Base-by-base conservation (phyloP, 768 basidiomycete genomes). In the Coprinopsis sp. region DNA sequence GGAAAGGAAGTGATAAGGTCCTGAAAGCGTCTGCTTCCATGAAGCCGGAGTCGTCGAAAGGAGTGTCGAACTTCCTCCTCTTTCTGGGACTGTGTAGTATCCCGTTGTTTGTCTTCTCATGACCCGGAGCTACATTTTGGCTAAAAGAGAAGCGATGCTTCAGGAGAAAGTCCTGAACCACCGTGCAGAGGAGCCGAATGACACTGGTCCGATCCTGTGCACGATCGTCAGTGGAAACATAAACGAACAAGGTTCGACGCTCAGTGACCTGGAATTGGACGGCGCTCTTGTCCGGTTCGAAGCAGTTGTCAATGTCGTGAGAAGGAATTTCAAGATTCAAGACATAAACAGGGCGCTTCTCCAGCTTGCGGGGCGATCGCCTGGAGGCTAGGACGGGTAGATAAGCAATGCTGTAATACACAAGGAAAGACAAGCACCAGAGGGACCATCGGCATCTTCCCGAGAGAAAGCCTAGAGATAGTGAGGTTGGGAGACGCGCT, bases 291-390 rank as follows among this genome's bases (percentile, higher is more conserved):
- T 78, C 69, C n/a, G 92, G 90, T 53, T 89, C 91, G 23, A 92
- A 58, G 49, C 80, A 79, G 46, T 87, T 84, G 58, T 96, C 91
- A 7, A 96, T 69, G 22, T 81, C 69, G 21, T 69, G 65, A 2
- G 80, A 66, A 34, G 90, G 81, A 16, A 93, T 65, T 7, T 68
- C 72, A 49, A 98, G 58, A 58, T 89, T 82, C 37, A 98, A 68
- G 37, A 92, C 84, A 61, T 88, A 97, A 50, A 92, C 79, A 4
- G 92, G 82, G 61, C 79, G 79, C 63, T 81, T 82, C 58, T 91
- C 90, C 19, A 68, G 63, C 64, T 88, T 91, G 31, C 85, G 80
- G 25, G 91, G 87, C 27, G 91, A 87, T 27, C 85, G 75, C 49
- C 87, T 79, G 34, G 58, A 58, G 40, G 66, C 87, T 88, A 47